Evolutionary conservation across 179 eudicot species (phyloP).

Genomic region (Pouteria campechiana): DNA sequence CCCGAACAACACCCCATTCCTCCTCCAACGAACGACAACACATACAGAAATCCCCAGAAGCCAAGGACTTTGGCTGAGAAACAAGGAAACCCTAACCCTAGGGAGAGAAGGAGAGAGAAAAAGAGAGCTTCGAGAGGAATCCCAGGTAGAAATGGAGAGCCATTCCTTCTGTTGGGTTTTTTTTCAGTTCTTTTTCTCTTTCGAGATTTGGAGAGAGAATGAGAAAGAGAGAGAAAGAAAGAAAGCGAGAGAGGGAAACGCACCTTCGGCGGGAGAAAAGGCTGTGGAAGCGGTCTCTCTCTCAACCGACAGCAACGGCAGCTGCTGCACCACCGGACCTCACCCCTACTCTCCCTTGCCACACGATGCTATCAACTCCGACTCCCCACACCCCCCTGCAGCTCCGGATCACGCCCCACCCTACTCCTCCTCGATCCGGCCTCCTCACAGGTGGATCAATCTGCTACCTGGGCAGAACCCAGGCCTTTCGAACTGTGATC

Average conservation of each 20-base stretch:
- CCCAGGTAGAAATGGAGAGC: conserved; percentile 1
- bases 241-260: conserved; percentile 6
- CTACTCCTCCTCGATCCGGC: too few relatives aligned
- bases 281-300: conserved; percentile 57
- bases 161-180: conserved; percentile 4
- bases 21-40: not conserved
- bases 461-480: too few relatives aligned
- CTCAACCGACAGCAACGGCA: too few relatives aligned
- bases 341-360: too few relatives aligned
- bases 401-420: too few relatives aligned
- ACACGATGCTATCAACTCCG: too few relatives aligned
- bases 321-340: too few relatives aligned
- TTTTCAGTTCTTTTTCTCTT: conserved; percentile 13
- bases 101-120: not conserved
- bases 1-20: not conserved
- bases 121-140: not conserved
- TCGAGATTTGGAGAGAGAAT: conserved; percentile 1
- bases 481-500: too few relatives aligned
- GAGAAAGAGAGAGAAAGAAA: not conserved
- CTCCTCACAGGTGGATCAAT: too few relatives aligned
- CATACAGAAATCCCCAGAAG: conserved; percentile 1
- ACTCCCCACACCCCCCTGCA: too few relatives aligned
- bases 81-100: conserved; percentile 8
- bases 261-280: conserved; percentile 39
- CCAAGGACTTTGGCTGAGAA: not conserved